phyloP scores from a whole-genome alignment of 78 protist genomes.

The Polysphondylium violaceum region DNA sequence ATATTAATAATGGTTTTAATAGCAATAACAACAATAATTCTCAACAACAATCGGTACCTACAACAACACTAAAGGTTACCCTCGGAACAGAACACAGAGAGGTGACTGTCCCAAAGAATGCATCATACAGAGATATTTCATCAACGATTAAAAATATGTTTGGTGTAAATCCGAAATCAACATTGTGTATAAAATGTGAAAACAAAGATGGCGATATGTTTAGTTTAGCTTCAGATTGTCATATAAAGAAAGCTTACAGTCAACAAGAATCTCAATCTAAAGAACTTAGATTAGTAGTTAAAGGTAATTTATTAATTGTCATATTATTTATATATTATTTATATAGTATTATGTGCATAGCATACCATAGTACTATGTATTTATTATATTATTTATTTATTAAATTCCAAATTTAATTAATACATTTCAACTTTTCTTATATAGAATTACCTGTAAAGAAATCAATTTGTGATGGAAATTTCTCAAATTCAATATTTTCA shows the following conservation, averaged over 20 bases:
- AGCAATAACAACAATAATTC: too few species aligned
- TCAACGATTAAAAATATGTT: constrained; percentile 44
- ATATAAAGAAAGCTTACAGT: constrained; percentile 45
- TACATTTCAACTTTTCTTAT: too few species aligned
- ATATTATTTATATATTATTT: not conserved
- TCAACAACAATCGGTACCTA: too few species aligned
- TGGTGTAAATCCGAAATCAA: constrained; percentile 43
- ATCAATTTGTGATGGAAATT: too few species aligned
- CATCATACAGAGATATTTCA: constrained; percentile 41
- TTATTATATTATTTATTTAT: too few species aligned
- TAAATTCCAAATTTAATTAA: too few species aligned
- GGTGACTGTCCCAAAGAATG: constrained; percentile 15
- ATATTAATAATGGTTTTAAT: too few species aligned
- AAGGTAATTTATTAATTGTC: constrained; percentile 25
- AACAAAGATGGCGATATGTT: constrained; percentile 50
- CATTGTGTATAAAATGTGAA: constrained; percentile 51
- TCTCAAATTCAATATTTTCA: too few species aligned
- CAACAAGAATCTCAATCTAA: not conserved
- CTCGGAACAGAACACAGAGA: constrained; percentile 26
- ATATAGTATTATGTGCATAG: too few species aligned
- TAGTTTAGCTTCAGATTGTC: constrained; percentile 59
- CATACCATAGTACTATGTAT: too few species aligned
- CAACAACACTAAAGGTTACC: constrained; percentile 37
- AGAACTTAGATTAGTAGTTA: constrained; percentile 40
- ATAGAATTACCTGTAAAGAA: too few species aligned